Evolutionary conservation across 2,329 filamentous ascomycete species (phyloP).

Genomic region (Aspergillus puulaauensis): DNA sequence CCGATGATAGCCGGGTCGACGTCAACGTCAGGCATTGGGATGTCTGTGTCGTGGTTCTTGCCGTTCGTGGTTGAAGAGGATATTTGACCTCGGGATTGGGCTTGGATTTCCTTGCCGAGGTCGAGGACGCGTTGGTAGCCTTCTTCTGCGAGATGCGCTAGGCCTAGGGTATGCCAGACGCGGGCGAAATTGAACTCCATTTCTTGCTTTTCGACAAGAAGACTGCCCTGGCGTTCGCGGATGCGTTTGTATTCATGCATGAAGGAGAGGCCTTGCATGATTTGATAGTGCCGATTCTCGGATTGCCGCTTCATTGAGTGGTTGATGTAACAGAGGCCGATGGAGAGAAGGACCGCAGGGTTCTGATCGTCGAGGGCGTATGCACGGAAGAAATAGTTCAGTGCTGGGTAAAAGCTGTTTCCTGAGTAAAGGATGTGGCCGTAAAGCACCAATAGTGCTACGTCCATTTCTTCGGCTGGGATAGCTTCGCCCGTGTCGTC

Average conservation of each 20-base stretch:
- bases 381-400: slow-evolving; percentile 84
- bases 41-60: slow-evolving; percentile 44
- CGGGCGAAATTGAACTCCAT: slow-evolving; percentile 79
- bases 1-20: slow-evolving; percentile 10
- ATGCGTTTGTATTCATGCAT: slow-evolving; percentile 70
- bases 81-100: slow-evolving; percentile 19
- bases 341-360: slow-evolving; percentile 73
- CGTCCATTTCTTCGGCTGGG: slow-evolving; percentile 60
- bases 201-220: slow-evolving; percentile 62
- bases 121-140: slow-evolving; percentile 65
- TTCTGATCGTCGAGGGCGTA: slow-evolving; percentile 72
- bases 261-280: slow-evolving; percentile 82
- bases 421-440: slow-evolving; percentile 85
- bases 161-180: slow-evolving; percentile 72
- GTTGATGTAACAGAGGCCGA: slow-evolving; percentile 83
- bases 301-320: slow-evolving; percentile 85
- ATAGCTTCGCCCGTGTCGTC: slow-evolving; percentile 38
- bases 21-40: slow-evolving; percentile 21
- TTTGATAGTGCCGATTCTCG: slow-evolving; percentile 84
- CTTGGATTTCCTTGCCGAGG: slow-evolving; percentile 48
- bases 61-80: slow-evolving; percentile 21
- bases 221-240: slow-evolving; percentile 47
- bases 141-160: slow-evolving; percentile 69
- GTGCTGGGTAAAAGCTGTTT: slow-evolving; percentile 76
- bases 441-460: slow-evolving; percentile 81